Evolutionary conservation across 345 rosid genomes (phyloP).

Genomic region (Camelina laxa): DNA sequence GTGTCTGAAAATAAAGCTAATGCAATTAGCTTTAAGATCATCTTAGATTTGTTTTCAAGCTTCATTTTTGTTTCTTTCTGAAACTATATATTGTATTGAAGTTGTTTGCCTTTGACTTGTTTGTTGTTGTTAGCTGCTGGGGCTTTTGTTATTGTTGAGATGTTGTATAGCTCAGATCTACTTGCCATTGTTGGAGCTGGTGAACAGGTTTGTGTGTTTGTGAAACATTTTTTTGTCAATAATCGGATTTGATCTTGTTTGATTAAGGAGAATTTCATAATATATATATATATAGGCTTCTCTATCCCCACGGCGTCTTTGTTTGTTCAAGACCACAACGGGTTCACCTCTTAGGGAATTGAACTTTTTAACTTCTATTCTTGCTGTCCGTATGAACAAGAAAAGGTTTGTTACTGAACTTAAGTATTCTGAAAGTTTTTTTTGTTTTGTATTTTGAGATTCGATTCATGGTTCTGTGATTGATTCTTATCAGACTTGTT

Average conservation of each 20-base stretch:
- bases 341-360: constrained; percentile 72
- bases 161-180: constrained; percentile 88
- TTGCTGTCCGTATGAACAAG: constrained; percentile 80
- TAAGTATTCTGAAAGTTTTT: not conserved
- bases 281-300: constrained; percentile 54
- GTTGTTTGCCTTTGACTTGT: constrained; percentile 27
- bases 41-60: not conserved
- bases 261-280: constrained; percentile 30
- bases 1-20: constrained; percentile 1
- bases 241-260: constrained; percentile 1
- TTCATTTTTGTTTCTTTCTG: not conserved
- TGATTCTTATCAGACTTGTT: constrained; percentile 63
- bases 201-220: constrained; percentile 67
- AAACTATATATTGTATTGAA: constrained; percentile 25
- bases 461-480: constrained; percentile 28
- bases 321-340: constrained; percentile 72
- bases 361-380: constrained; percentile 80
- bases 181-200: constrained; percentile 98
- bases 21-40: not conserved
- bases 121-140: constrained; percentile 61
- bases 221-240: not conserved
- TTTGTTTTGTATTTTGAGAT: not conserved
- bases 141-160: constrained; percentile 78
- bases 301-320: constrained; percentile 80
- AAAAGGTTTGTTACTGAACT: constrained; percentile 52